These are phyloP conservation scores for Closterium sp. DNA, from an alignment of 139 green algal species.

Conservation along the genomic window DNA sequence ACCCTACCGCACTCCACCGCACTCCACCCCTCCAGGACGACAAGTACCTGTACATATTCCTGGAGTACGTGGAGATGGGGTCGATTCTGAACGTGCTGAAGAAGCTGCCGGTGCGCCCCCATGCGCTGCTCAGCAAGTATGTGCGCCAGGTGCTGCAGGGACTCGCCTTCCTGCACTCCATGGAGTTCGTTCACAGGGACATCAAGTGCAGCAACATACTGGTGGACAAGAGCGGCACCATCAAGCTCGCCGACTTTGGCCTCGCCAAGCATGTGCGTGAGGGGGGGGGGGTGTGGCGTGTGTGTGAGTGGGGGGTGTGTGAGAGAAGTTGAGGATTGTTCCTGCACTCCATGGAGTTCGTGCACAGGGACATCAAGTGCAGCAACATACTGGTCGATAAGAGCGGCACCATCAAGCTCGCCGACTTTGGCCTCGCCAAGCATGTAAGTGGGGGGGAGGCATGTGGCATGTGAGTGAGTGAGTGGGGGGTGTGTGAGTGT, in stretches of 20 bases:
- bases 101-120: conserved; percentile 49
- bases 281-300: too few species aligned
- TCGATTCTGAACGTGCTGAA: conserved; percentile 54
- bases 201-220: too few species aligned
- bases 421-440: conserved; percentile 41
- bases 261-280: too few species aligned
- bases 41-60: conserved; percentile 55
- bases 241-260: too few species aligned
- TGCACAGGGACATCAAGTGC: conserved; percentile 39
- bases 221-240: too few species aligned
- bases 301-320: too few species aligned
- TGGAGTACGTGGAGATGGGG: conserved; percentile 57
- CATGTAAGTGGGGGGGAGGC: background rate
- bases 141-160: conserved; percentile 67
- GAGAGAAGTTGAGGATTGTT: too few species aligned
- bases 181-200: conserved; percentile 36
- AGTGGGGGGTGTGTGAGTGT: background rate
- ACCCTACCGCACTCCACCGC: too few species aligned
- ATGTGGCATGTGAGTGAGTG: too few species aligned
- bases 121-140: conserved; percentile 64
- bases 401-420: conserved; percentile 40
- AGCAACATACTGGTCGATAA: conserved; percentile 42
- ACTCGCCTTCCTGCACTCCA: conserved; percentile 54
- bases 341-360: too few species aligned
- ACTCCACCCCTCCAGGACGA: background rate